Evolutionary conservation across 805 yeast genomes (phyloP).

Genomic region (Lachancea kluyveri): DNA sequence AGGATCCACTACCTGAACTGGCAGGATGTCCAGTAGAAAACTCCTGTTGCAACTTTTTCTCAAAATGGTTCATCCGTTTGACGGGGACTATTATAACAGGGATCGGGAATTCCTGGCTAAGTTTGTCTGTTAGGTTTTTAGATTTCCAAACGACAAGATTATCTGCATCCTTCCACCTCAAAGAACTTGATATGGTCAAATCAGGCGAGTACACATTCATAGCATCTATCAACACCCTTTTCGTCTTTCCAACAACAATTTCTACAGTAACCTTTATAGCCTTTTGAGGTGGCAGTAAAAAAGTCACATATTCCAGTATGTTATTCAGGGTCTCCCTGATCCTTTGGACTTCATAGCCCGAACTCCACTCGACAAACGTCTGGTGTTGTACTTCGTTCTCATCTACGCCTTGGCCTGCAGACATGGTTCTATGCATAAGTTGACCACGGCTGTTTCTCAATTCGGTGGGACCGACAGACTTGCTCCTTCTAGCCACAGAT

Average conservation of each 20-base stretch:
- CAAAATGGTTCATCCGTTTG: conserved; percentile 24
- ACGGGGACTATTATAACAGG: conserved; percentile 29
- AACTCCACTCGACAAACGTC: conserved; percentile 23
- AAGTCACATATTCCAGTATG: conserved; percentile 18
- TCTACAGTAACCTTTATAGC: conserved; percentile 30
- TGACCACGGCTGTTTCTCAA: neutral
- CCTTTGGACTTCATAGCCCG: conserved; percentile 24
- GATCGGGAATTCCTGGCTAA: conserved; percentile 23
- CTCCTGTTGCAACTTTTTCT: conserved; percentile 13
- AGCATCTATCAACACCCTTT: conserved; percentile 22
- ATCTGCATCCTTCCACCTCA: conserved; percentile 21
- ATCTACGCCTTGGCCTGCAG: conserved; percentile 8
- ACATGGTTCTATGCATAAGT: conserved; percentile 9
- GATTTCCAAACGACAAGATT: conserved; percentile 23
- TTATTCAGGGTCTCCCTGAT: conserved; percentile 20
- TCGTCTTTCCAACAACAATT: conserved; percentile 25
- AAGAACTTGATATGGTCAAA: conserved; percentile 15
- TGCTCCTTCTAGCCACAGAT: conserved; percentile 5
- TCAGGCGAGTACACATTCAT: conserved; percentile 30
- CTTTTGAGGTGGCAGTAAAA: conserved; percentile 16
- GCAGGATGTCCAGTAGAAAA: too few species aligned
- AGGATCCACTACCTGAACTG: too few species aligned
- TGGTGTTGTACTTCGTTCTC: conserved; percentile 10
- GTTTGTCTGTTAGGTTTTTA: conserved; percentile 18
- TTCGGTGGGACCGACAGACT: conserved; percentile 1